phyloP scores from a whole-genome alignment of 805 yeast genomes.

The Wickerhamiella parazyma region DNA sequence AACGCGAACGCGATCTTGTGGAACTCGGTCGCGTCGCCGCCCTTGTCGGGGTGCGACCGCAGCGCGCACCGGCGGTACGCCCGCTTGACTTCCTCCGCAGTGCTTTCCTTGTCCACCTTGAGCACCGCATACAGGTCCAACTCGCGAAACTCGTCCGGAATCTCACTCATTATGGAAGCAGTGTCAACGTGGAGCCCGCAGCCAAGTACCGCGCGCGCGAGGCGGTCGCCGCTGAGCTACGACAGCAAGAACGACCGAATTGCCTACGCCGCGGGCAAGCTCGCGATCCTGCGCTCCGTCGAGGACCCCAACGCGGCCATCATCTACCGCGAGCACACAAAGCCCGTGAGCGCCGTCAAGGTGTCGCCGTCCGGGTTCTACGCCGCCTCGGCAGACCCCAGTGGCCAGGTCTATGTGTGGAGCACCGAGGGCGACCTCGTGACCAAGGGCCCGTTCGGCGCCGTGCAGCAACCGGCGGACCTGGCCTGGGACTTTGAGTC shows the following conservation, averaged over 20 bases:
- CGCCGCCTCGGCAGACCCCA: slow-evolving; percentile 81
- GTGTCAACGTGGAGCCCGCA: slow-evolving; percentile 50
- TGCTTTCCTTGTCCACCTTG: slow-evolving; percentile 11
- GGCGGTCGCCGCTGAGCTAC: slow-evolving; percentile 58
- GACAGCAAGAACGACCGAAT: slow-evolving; percentile 55
- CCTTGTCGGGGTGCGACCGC: slow-evolving; percentile 60
- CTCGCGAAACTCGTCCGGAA: slow-evolving; percentile 19
- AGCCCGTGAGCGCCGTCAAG: slow-evolving; percentile 65
- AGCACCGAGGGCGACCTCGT: slow-evolving; percentile 37
- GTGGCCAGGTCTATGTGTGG: slow-evolving; percentile 88
- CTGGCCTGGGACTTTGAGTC: slow-evolving; percentile 89
- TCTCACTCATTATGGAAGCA: neutral
- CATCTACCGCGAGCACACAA: slow-evolving; percentile 53
- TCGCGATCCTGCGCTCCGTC: slow-evolving; percentile 58
- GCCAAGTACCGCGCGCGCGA: slow-evolving; percentile 64
- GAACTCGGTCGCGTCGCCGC: slow-evolving; percentile 34
- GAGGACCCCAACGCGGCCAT: slow-evolving; percentile 35
- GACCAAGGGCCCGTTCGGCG: slow-evolving; percentile 74
- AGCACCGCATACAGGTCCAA: slow-evolving; percentile 24
- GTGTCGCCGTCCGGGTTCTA: slow-evolving; percentile 85
- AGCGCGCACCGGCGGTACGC: slow-evolving; percentile 54
- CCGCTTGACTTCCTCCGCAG: slow-evolving; percentile 44
- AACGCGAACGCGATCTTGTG: slow-evolving; percentile 66
- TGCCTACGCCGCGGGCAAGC: slow-evolving; percentile 72
- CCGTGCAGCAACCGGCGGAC: slow-evolving; percentile 41